phyloP scores from a whole-genome alignment of 2,329 filamentous ascomycete species.

The Westerdykella aurantiaca region DNA sequence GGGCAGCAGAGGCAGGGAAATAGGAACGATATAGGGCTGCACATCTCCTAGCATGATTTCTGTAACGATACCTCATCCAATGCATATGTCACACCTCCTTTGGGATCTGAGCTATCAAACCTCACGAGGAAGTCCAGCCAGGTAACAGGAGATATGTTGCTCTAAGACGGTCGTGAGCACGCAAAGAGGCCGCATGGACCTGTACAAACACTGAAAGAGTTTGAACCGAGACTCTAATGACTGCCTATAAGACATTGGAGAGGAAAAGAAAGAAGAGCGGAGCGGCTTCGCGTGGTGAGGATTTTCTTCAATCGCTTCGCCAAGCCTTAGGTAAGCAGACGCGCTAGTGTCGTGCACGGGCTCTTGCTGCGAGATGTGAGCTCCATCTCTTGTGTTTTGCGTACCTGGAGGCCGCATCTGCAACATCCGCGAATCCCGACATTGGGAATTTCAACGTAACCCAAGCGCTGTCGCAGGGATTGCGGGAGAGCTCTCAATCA shows the following conservation, averaged over 20 bases:
- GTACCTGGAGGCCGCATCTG: too few relatives aligned
- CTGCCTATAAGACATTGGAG: conserved; percentile 72
- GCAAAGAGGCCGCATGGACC: conserved; percentile 73
- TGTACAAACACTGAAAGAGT: conserved; percentile 85
- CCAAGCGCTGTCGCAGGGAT: too few relatives aligned
- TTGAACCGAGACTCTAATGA: conserved; percentile 99
- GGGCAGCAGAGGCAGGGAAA: conserved; percentile 41
- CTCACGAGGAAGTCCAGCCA: conserved; percentile 47
- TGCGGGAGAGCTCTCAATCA: too few relatives aligned
- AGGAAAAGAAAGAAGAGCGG: conserved; percentile 44
- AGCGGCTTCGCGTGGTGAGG: conserved; percentile 1
- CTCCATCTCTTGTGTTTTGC: neutral
- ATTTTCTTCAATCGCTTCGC: conserved; percentile 1
- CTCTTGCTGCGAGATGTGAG: neutral
- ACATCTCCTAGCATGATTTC: neutral
- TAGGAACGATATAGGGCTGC: neutral
- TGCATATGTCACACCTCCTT: conserved; percentile 37
- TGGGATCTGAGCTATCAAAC: conserved; percentile 39
- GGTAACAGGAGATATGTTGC: conserved; percentile 56
- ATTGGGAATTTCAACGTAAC: too few relatives aligned
- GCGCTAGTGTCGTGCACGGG: conserved; percentile 7
- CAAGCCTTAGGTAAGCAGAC: conserved; percentile 2
- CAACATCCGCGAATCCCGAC: too few relatives aligned
- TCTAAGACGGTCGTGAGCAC: conserved; percentile 99
- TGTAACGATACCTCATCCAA: conserved; percentile 6